phyloP scores from a whole-genome alignment of 1,139 yeast genomes.

The Protomyces arabidopsidicola region DNA sequence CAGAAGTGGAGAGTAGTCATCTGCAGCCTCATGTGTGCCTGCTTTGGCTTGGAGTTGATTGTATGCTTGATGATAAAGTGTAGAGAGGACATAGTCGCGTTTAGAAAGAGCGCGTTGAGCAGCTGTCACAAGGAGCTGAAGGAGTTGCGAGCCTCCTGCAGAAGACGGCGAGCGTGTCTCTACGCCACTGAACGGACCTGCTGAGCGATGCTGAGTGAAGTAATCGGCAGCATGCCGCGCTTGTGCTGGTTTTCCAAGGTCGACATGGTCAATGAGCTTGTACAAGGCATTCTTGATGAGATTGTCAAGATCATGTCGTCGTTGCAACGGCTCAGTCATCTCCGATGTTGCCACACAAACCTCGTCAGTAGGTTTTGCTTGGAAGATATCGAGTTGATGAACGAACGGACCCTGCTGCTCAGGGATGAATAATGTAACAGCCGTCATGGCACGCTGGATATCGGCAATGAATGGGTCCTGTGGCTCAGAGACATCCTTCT shows the following conservation, averaged over 20 bases:
- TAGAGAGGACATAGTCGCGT: conserved; percentile 6
- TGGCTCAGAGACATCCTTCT: not conserved
- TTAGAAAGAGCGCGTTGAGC: not conserved
- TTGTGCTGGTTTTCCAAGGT: not conserved
- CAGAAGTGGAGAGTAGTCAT: conserved; percentile 17
- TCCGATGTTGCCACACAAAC: not conserved
- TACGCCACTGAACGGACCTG: not conserved
- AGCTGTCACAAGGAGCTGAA: not conserved
- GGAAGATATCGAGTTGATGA: not conserved
- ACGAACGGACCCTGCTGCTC: not conserved
- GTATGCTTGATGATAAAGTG: conserved; percentile 5
- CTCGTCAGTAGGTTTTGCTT: not conserved
- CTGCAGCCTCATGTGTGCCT: conserved; percentile 1
- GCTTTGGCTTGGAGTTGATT: not conserved
- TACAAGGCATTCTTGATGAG: not conserved
- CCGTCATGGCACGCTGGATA: not conserved
- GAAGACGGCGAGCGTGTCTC: not conserved
- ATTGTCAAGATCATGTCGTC: not conserved
- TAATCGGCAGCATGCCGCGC: not conserved
- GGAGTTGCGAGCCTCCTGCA: not conserved
- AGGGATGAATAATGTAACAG: not conserved
- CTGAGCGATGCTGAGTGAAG: not conserved
- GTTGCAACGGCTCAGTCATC: not conserved
- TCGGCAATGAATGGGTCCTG: not conserved
- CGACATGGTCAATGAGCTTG: not conserved